Conservation (phyloP, 805 yeast species). For the Cyberlindnera subsufficiens region DNA sequence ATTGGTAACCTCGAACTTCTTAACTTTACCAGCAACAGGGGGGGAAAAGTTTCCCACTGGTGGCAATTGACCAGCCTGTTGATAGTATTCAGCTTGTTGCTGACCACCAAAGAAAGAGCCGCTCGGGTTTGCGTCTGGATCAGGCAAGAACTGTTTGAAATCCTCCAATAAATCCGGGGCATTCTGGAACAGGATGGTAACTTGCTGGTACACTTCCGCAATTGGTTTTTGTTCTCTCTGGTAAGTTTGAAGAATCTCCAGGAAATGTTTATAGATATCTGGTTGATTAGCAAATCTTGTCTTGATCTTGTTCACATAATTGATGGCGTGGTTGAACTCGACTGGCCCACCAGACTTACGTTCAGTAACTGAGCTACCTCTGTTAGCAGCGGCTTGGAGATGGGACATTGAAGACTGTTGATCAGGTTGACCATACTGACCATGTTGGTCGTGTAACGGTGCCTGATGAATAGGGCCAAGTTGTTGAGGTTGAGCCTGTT, state of each 20-base stretch:
- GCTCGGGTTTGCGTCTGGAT: conserved; percentile 30
- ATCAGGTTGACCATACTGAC: conserved; percentile 10
- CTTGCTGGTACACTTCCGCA: conserved; percentile 92
- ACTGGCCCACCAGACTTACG: conserved; percentile 53
- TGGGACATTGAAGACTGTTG: conserved; percentile 25
- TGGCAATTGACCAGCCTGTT: conserved; percentile 49
- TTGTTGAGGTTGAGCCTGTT: conserved; percentile 13
- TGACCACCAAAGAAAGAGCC: conserved; percentile 17
- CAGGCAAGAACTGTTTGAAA: conserved; percentile 93
- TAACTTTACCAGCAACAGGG: conserved; percentile 34
- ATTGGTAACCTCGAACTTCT: conserved; percentile 11
- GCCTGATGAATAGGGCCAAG: conserved; percentile 17
- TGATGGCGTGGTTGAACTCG: conserved; percentile 95
- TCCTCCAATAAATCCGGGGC: conserved; percentile 95
- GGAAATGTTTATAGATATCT: conserved; percentile 87
- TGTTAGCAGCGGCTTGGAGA: conserved; percentile 34
- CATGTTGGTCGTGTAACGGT: conserved; percentile 7
- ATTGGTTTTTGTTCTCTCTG: conserved; percentile 96
- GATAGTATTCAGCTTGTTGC: conserved; percentile 19
- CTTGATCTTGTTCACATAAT: conserved; percentile 93
- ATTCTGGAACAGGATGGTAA: conserved; percentile 78
- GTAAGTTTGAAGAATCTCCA: conserved; percentile 93
- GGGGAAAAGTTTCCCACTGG: conserved; percentile 89
- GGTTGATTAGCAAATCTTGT: conserved; percentile 92
- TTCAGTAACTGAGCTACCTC: conserved; percentile 12